phyloP scores from a whole-genome alignment of 192 early-diverging fungal genomes.

The Umbelopsis isabellina region DNA sequence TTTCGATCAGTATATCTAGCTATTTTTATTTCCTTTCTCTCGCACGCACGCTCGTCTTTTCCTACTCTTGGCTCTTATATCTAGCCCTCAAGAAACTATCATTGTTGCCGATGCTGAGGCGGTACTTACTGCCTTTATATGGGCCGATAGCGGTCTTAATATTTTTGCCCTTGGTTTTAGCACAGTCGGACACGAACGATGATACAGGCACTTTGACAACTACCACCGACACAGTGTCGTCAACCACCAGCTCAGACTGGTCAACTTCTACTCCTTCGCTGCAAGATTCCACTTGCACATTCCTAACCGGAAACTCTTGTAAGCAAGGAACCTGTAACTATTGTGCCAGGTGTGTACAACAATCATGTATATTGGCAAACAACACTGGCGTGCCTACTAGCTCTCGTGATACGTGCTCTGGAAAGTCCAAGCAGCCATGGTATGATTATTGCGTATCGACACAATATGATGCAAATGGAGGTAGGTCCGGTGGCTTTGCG shows the following conservation, averaged over 20 bases:
- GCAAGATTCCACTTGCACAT: constrained; percentile 16
- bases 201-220: neutral
- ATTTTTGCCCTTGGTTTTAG: neutral
- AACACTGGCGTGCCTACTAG: neutral
- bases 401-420: constrained; percentile 1
- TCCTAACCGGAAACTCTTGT: constrained; percentile 9
- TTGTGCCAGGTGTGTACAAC: constrained; percentile 18
- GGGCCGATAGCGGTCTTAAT: neutral
- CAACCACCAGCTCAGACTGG: neutral
- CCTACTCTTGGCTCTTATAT: neutral
- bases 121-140: neutral
- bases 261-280: neutral
- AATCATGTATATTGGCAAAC: constrained; percentile 13
- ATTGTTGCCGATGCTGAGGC: constrained; percentile 1
- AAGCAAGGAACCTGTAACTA: constrained; percentile 9
- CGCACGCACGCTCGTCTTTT: neutral
- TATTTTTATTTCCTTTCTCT: neutral
- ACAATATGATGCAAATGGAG: neutral
- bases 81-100: neutral
- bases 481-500: neutral
- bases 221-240: neutral
- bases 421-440: constrained; percentile 4
- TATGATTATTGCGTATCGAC: constrained; percentile 13
- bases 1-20: neutral
- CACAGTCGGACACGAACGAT: neutral